phyloP scores from a whole-genome alignment of 345 rosid species.

The Corchorus capsularis region DNA sequence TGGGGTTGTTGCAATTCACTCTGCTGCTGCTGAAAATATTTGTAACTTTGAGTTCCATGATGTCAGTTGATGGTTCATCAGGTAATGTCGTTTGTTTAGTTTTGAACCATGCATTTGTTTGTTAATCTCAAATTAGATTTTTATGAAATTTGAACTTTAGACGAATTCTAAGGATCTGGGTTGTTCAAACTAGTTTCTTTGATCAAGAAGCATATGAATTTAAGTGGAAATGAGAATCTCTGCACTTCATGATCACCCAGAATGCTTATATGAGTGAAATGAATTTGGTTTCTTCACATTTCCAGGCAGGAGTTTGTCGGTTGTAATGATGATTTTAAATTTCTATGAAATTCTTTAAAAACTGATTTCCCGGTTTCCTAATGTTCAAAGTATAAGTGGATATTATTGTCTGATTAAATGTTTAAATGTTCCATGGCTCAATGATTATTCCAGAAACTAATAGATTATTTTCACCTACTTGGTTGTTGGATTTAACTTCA shows the following conservation, averaged over 20 bases:
- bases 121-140: background rate
- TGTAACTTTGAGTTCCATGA: slow-evolving; percentile 21
- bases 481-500: background rate
- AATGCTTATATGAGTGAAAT: slow-evolving; percentile 2
- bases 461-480: slow-evolving; percentile 6
- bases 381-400: background rate
- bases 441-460: slow-evolving; percentile 8
- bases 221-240: slow-evolving; percentile 14
- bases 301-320: slow-evolving; percentile 3
- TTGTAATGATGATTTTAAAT: background rate
- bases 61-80: slow-evolving; percentile 52
- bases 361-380: background rate
- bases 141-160: slow-evolving; percentile 6
- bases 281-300: slow-evolving; percentile 16
- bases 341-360: background rate
- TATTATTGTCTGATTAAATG: background rate
- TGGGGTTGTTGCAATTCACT: slow-evolving; percentile 41
- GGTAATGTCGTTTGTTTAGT: slow-evolving; percentile 43
- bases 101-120: slow-evolving; percentile 21
- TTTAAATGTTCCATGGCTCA: background rate
- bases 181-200: background rate
- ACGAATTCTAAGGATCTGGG: slow-evolving; percentile 28
- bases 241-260: background rate
- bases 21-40: slow-evolving; percentile 36
- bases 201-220: background rate